Conservation (phyloP, 768 basidiomycete species). For the Kwoniella botswanensis region DNA sequence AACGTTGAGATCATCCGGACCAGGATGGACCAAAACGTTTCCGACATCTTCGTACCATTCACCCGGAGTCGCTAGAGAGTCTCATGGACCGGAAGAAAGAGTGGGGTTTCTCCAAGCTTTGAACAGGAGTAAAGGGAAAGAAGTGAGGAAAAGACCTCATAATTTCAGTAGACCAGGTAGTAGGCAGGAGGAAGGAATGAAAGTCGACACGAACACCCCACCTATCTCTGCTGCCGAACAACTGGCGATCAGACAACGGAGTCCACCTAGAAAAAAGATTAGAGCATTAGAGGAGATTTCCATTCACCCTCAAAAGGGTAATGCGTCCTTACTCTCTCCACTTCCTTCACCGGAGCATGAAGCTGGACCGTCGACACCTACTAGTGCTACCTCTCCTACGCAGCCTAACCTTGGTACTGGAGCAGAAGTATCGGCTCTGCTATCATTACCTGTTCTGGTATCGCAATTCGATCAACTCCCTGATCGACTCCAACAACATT, state of each 20-base stretch:
- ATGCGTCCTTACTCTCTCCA: slow-evolving; percentile 32
- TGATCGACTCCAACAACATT: slow-evolving; percentile 83
- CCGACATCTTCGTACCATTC: slow-evolving; percentile 1
- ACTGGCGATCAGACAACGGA: slow-evolving; percentile 18
- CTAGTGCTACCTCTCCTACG: background rate
- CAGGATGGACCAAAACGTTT: slow-evolving; percentile 23
- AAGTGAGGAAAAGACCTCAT: slow-evolving; percentile 38
- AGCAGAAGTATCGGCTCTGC: slow-evolving; percentile 71
- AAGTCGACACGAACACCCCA: slow-evolving; percentile 12
- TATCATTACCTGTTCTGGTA: slow-evolving; percentile 82
- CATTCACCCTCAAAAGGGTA: slow-evolving; percentile 24
- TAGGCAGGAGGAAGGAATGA: slow-evolving; percentile 8
- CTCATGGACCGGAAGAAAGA: slow-evolving; percentile 9
- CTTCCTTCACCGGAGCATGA: slow-evolving; percentile 43
- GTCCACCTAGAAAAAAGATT: slow-evolving; percentile 49
- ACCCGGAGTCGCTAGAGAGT: background rate
- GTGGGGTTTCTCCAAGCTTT: slow-evolving; percentile 33
- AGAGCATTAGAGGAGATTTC: slow-evolving; percentile 36
- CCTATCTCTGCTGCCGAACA: slow-evolving; percentile 19
- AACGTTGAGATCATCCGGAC: slow-evolving; percentile 3
- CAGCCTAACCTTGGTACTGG: slow-evolving; percentile 45
- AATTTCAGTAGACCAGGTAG: slow-evolving; percentile 22
- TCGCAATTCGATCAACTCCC: slow-evolving; percentile 80
- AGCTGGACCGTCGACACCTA: slow-evolving; percentile 17
- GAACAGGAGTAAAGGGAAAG: slow-evolving; percentile 33